phyloP scores from a whole-genome alignment of 805 yeast genomes.

The Lipomyces sp. region DNA sequence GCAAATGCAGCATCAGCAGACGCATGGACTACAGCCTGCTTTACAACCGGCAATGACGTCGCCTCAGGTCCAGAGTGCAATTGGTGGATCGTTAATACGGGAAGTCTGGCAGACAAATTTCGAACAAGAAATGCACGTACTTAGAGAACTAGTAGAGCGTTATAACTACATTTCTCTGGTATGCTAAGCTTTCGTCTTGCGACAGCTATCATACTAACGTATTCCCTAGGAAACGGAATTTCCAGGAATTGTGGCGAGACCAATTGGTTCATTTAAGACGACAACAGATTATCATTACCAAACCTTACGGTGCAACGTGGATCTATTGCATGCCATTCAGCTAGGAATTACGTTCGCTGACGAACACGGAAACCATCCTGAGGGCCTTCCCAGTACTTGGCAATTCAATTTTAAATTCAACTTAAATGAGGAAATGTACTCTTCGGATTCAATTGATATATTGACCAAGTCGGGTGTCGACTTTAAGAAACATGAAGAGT shows the following conservation, averaged over 20 bases:
- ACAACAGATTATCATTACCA: slow-evolving; percentile 95
- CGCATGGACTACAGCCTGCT: slow-evolving; percentile 34
- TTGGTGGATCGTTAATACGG: slow-evolving; percentile 35
- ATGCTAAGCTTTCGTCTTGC: slow-evolving; percentile 69
- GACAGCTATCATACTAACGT: slow-evolving; percentile 52
- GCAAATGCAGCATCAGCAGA: slow-evolving; percentile 33
- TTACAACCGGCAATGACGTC: slow-evolving; percentile 30
- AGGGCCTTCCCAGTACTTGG: slow-evolving; percentile 79
- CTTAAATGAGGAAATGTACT: slow-evolving; percentile 74
- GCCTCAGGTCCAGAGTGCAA: slow-evolving; percentile 26
- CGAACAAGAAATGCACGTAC: slow-evolving; percentile 48
- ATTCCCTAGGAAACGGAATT: slow-evolving; percentile 77
- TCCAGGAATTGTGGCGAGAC: slow-evolving; percentile 95
- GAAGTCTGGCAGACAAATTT: slow-evolving; percentile 52
- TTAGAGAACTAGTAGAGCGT: slow-evolving; percentile 47
- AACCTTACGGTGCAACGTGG: slow-evolving; percentile 89
- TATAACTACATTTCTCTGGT: slow-evolving; percentile 48
- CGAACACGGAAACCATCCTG: slow-evolving; percentile 69
- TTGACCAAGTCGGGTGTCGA: slow-evolving; percentile 82
- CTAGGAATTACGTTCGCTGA: slow-evolving; percentile 79
- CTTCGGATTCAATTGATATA: slow-evolving; percentile 80
- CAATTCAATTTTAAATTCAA: slow-evolving; percentile 92
- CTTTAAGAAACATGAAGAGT: slow-evolving; percentile 69
- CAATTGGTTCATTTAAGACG: slow-evolving; percentile 89
- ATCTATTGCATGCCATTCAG: slow-evolving; percentile 82